Conservation (phyloP, 176 grass and related monocot species). For the maize (Zea mays) region Zm-B73-REFERENCE-NAM-5.0 NC_050103.1:135384001-135384500, state of each 20-base stretch:
- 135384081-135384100: background rate
- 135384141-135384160: background rate
- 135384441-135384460: background rate
- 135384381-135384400: background rate
- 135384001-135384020: background rate
- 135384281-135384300: background rate
- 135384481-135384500: conserved; percentile 27
- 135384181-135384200: background rate
- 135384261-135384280: background rate
- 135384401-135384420: background rate
- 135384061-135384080: background rate
- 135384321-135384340: conserved; percentile 30
- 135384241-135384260: background rate
- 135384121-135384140: background rate
- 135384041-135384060: background rate
- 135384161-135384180: background rate
- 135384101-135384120: conserved; percentile 1
- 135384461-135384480: conserved; percentile 34
- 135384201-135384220: background rate
- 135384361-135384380: background rate
- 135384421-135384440: background rate
- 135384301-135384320: conserved; percentile 3
- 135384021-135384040: background rate
- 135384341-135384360: conserved; percentile 27
- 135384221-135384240: background rate